Conservation (phyloP, 306 rosid genomes). For the Quercus alba region DNA sequence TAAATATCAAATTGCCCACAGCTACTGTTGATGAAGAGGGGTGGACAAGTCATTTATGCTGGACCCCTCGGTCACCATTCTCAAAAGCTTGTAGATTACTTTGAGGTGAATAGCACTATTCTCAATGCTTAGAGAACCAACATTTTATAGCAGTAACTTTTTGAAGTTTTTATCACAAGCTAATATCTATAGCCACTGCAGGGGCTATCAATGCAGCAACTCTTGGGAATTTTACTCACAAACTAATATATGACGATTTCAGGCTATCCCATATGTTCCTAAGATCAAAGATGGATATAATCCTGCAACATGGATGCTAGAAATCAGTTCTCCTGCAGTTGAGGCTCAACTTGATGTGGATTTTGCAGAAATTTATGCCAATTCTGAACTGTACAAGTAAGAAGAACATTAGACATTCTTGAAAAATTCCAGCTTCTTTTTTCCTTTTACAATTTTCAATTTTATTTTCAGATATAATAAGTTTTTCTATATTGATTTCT, state of each 20-base stretch:
- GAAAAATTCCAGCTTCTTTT: background rate
- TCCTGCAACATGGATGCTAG: slow-evolving; percentile 54
- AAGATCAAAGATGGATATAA: slow-evolving; percentile 41
- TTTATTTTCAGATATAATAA: background rate
- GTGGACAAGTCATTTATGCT: slow-evolving; percentile 49
- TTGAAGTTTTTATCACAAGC: background rate
- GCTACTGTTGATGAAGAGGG: slow-evolving; percentile 56
- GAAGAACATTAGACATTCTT: background rate
- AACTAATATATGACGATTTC: slow-evolving; percentile 5
- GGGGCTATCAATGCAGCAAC: background rate
- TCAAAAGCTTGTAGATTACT: slow-evolving; percentile 42
- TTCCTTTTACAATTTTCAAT: slow-evolving; percentile 3
- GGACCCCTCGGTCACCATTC: slow-evolving; percentile 55
- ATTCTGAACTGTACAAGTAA: slow-evolving; percentile 46
- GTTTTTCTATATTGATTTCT: background rate
- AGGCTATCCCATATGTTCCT: slow-evolving; percentile 50
- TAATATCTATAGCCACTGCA: background rate
- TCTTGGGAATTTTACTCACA: background rate
- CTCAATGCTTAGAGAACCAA: background rate
- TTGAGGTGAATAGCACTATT: slow-evolving; percentile 36
- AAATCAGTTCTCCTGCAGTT: slow-evolving; percentile 36
- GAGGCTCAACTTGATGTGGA: slow-evolving; percentile 43
- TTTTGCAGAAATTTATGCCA: slow-evolving; percentile 42
- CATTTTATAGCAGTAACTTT: background rate
- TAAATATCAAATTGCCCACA: slow-evolving; percentile 16